These are phyloP conservation scores for Candida odintsovae DNA, from an alignment of 805 yeast genomes.

Conservation along the genomic window DNA sequence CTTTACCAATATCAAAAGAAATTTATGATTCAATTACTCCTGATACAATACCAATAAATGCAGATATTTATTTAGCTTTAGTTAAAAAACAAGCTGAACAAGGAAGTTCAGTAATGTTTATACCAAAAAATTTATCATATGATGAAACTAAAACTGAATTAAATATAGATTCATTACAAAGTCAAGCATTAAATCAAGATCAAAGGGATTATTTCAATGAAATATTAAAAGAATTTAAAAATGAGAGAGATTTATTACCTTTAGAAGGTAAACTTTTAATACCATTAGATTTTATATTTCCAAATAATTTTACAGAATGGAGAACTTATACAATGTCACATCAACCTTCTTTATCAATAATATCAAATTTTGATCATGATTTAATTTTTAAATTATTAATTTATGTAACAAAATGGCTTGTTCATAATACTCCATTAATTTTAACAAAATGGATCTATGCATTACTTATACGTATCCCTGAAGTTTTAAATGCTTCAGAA, in stretches of 20 bases:
- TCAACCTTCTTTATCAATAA: slow-evolving; percentile 9
- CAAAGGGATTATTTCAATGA: background rate
- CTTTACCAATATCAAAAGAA: slow-evolving; percentile 18
- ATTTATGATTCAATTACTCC: slow-evolving; percentile 10
- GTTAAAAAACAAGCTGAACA: slow-evolving; percentile 17
- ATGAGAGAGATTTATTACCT: slow-evolving; percentile 9
- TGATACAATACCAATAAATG: slow-evolving; percentile 19
- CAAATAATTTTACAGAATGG: slow-evolving; percentile 23
- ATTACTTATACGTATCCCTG: slow-evolving; percentile 12
- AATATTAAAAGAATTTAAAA: slow-evolving; percentile 3
- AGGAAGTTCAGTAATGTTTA: slow-evolving; percentile 12
- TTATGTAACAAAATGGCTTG: slow-evolving; percentile 20
- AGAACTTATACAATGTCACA: slow-evolving; percentile 12
- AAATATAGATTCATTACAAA: too few relatives aligned
- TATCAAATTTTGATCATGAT: slow-evolving; percentile 18
- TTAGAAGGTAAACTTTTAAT: slow-evolving; percentile 7
- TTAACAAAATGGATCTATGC: slow-evolving; percentile 17
- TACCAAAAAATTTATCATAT: slow-evolving; percentile 1
- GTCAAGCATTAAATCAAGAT: background rate
- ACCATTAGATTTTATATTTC: slow-evolving; percentile 17
- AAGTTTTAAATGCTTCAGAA: slow-evolving; percentile 14
- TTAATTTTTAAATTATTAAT: slow-evolving; percentile 15
- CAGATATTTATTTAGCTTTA: slow-evolving; percentile 22
- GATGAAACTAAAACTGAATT: too few relatives aligned
- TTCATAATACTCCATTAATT: slow-evolving; percentile 9